Evolutionary conservation across 2,329 filamentous ascomycete species (phyloP).

Genomic region (Phyllachora maydis): DNA sequence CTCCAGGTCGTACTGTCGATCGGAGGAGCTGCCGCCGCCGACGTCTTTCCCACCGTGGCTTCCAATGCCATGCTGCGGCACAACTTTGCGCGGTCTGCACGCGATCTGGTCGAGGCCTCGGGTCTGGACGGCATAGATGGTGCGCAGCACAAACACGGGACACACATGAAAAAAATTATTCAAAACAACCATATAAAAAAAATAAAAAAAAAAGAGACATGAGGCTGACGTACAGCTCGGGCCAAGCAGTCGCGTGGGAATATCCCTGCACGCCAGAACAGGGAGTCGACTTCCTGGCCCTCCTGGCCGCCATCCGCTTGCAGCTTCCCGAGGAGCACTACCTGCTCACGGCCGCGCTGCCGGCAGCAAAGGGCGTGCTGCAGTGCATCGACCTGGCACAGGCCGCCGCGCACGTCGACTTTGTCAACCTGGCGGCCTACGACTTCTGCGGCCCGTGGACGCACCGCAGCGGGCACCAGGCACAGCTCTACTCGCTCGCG

Average conservation of each 20-base stretch:
- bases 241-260: slow-evolving; percentile 64
- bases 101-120: slow-evolving; percentile 46
- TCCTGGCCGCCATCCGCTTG: slow-evolving; percentile 45
- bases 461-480: slow-evolving; percentile 47
- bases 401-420: slow-evolving; percentile 46
- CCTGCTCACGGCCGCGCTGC: slow-evolving; percentile 51
- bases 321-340: slow-evolving; percentile 49
- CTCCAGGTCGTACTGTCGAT: slow-evolving; percentile 61
- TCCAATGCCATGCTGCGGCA: slow-evolving; percentile 36
- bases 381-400: slow-evolving; percentile 45
- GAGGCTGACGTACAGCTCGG: slow-evolving; percentile 3
- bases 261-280: slow-evolving; percentile 46
- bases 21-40: slow-evolving; percentile 44
- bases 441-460: slow-evolving; percentile 61
- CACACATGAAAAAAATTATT: too few relatives aligned
- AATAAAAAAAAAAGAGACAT: slow-evolving; percentile 1
- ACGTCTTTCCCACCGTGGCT: slow-evolving; percentile 48
- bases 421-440: slow-evolving; percentile 63
- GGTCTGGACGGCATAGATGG: slow-evolving; percentile 60
- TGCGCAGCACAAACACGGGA: too few relatives aligned
- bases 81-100: slow-evolving; percentile 49
- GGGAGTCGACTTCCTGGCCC: slow-evolving; percentile 47
- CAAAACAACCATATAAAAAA: too few relatives aligned
- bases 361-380: slow-evolving; percentile 43
- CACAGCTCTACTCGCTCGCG: slow-evolving; percentile 46